Conservation (phyloP, 306 rosid species). For the Psophocarpus tetragonolobus region DNA sequence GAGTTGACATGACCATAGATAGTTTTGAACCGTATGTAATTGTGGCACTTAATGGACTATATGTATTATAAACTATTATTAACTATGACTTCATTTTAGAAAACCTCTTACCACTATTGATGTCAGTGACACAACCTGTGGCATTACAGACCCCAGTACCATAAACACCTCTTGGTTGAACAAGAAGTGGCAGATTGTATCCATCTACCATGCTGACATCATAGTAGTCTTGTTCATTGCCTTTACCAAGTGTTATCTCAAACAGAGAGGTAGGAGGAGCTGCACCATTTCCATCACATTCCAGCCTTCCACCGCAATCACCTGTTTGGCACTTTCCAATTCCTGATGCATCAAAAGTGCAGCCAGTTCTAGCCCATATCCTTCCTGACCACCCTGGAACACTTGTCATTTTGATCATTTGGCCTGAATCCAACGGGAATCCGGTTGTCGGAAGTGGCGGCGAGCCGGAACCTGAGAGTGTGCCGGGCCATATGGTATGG, state of each 20-base stretch:
- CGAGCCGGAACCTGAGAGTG: conserved; percentile 66
- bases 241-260: conserved; percentile 82
- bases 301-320: conserved; percentile 84
- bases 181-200: conserved; percentile 79
- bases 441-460: conserved; percentile 65
- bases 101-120: conserved; percentile 61
- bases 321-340: conserved; percentile 78
- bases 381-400: conserved; percentile 88
- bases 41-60: background rate
- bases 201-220: conserved; percentile 92
- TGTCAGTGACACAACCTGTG: conserved; percentile 76
- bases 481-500: conserved; percentile 84
- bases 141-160: conserved; percentile 62
- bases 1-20: background rate
- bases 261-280: conserved; percentile 81
- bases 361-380: conserved; percentile 93
- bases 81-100: background rate
- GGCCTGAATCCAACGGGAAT: conserved; percentile 57
- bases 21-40: background rate
- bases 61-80: too few relatives aligned
- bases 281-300: conserved; percentile 84
- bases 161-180: conserved; percentile 55
- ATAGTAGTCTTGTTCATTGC: conserved; percentile 62
- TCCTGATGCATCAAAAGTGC: conserved; percentile 72
- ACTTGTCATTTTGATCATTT: conserved; percentile 49